Percentiles rank a stretch among this genome's conserved stretches.
Conservation (phyloP, 177 flowering plant genomes). For the Vitis hybrid region DNA sequence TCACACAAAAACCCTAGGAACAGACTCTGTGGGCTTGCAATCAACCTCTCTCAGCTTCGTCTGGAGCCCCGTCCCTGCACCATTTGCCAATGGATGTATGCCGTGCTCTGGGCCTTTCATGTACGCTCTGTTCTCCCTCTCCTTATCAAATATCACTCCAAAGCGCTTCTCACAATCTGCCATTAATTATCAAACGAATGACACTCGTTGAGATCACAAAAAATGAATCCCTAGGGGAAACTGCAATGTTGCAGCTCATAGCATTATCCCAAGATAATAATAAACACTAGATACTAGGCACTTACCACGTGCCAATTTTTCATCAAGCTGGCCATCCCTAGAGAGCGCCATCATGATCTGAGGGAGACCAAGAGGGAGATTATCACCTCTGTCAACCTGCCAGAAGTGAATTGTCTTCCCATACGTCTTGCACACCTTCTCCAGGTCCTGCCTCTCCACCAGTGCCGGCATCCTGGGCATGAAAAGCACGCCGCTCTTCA, state of each 20-base stretch:
- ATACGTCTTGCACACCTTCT: slow-evolving; percentile 73
- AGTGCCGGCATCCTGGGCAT: slow-evolving; percentile 76
- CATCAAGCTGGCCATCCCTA: slow-evolving; percentile 72
- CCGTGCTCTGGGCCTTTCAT: slow-evolving; percentile 74
- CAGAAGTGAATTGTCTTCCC: slow-evolving; percentile 85
- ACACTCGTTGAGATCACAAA: too few relatives aligned
- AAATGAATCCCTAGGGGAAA: too few relatives aligned
- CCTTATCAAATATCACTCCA: slow-evolving; percentile 40
- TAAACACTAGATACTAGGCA: neutral
- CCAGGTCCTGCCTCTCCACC: slow-evolving; percentile 60
- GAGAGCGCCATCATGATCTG: slow-evolving; percentile 82
- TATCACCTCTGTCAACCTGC: slow-evolving; percentile 81
- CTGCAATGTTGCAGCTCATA: too few relatives aligned
- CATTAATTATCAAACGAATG: too few relatives aligned
- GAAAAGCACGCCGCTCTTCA: slow-evolving; percentile 79
- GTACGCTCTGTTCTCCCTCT: slow-evolving; percentile 63
- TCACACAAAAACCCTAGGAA: slow-evolving; percentile 56
- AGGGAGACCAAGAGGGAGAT: slow-evolving; percentile 74
- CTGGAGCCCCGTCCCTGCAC: slow-evolving; percentile 57
- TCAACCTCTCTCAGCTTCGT: slow-evolving; percentile 59
- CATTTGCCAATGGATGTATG: slow-evolving; percentile 78
- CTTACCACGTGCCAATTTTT: slow-evolving; percentile 38
- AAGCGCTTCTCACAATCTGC: slow-evolving; percentile 56
- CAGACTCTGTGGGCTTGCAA: slow-evolving; percentile 32
- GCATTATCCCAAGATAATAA: too few relatives aligned